Base-by-base conservation (phyloP, 2,329 filamentous ascomycete species). In the Ophiostoma sp. region DNA sequence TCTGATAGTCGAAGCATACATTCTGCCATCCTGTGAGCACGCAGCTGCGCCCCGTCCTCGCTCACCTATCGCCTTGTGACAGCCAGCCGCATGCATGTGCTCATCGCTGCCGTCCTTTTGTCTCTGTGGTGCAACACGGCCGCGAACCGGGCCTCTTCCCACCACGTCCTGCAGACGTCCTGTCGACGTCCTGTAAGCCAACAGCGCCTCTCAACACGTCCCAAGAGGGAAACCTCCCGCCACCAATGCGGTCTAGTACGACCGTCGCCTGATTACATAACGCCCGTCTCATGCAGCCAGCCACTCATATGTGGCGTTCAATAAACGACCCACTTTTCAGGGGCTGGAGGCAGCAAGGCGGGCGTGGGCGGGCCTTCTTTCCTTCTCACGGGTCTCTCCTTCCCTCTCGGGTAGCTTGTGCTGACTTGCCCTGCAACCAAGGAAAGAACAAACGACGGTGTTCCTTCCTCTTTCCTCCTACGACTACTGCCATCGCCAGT, bases 281-380 rank as follows among this genome's bases (percentile, higher is more conserved):
- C 16, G 5, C 4, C 36, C 14, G 5, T 38, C 27, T 62, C 11
- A 12, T 7, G 52, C 9, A 8, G 60, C 38, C 38, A 64, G 63
- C 63, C 63, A 64, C 63, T 64, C 63, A 64, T 11, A 64, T 64
- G 63, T 64, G 63, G 63, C 63, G 63, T 64, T 64, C 41, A 44
- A 2, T 11, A 18, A 9, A 49, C 14, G 7, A 1, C 40, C 65
- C 65, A 47, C 49, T 66, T 60, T 60, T 60, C 55, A 60, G 55
- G 55, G 55, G 49, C 49, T 55, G 27, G 55, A 60, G 55, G 55
- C 55, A 55, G 52, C 52, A 58, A 16, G 47, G 47, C 18, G 18
- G 49, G 49, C 49, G n/a, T 6, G 49, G 49, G 49, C 49, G 49
- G 49, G 49, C 49, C 49, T 52, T 55, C n/a, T 9, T 55, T 55